These are phyloP conservation scores for Solanum appendiculatum DNA, from an alignment of 257 asterid genomes.

Conservation along the genomic window DNA sequence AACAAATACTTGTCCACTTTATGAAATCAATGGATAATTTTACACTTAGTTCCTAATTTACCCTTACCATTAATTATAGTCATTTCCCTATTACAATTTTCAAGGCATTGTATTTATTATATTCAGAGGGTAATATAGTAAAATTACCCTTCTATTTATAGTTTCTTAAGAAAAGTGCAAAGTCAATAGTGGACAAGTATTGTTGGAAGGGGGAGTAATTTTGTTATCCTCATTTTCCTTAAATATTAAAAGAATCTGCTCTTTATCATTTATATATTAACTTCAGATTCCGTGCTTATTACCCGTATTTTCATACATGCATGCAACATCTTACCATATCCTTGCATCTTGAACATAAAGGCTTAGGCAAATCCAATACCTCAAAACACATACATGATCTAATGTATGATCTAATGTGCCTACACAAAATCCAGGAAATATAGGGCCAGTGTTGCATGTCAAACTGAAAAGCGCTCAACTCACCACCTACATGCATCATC, in stretches of 20 bases:
- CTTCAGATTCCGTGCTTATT: neutral
- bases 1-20: too few species aligned
- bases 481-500: neutral
- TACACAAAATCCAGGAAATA: neutral
- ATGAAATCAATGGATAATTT: too few species aligned
- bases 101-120: too few species aligned
- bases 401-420: neutral
- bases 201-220: too few species aligned
- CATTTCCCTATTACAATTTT: too few species aligned
- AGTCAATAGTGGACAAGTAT: too few species aligned
- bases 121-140: too few species aligned
- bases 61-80: too few species aligned
- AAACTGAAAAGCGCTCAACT: neutral
- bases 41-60: too few species aligned
- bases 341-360: neutral
- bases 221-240: neutral
- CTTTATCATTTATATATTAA: neutral
- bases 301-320: neutral
- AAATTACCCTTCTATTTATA: too few species aligned
- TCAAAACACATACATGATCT: neutral
- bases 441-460: neutral
- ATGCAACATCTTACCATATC: neutral
- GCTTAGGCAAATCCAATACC: neutral
- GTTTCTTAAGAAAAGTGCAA: too few species aligned
- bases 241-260: neutral